These are phyloP conservation scores for Coemansia sp. DNA, from an alignment of 192 early-diverging fungal species.

Conservation along the genomic window DNA sequence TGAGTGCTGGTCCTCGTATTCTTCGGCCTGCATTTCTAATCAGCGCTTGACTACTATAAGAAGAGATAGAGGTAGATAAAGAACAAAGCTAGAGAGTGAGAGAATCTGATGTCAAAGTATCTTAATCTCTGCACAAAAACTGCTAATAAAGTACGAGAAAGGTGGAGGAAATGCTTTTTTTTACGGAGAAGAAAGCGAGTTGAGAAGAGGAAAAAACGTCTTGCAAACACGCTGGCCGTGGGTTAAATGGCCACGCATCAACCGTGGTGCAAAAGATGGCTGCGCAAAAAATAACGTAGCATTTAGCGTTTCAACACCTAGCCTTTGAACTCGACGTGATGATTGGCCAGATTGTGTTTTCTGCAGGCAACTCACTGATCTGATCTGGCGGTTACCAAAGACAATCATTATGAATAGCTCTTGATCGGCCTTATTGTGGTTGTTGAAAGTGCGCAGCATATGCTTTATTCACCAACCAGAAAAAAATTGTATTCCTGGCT, in stretches of 20 bases:
- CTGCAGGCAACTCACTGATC: no score
- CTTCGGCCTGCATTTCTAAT: constrained; percentile 47
- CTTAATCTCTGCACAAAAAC: not conserved
- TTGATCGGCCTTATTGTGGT: no score
- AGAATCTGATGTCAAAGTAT: not conserved
- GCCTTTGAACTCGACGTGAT: not conserved
- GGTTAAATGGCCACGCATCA: not conserved
- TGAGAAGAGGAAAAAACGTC: constrained; percentile 5
- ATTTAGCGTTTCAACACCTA: not conserved
- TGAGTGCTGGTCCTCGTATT: constrained; percentile 47
- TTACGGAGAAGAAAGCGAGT: not conserved
- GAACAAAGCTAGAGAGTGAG: not conserved
- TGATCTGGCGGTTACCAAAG: no score
- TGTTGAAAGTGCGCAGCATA: no score
- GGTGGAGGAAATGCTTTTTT: not conserved
- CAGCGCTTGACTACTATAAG: not conserved
- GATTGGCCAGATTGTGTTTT: not conserved
- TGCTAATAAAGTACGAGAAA: constrained; percentile 2
- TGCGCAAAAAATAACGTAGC: constrained; percentile 18
- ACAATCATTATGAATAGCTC: no score
- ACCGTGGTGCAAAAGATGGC: constrained; percentile 13
- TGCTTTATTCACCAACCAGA: no score
- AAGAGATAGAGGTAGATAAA: not conserved
- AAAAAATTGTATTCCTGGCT: no score
- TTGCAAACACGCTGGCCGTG: not conserved